phyloP scores from a whole-genome alignment of 2,329 filamentous ascomycete genomes.

The Neurospora sp. region DNA sequence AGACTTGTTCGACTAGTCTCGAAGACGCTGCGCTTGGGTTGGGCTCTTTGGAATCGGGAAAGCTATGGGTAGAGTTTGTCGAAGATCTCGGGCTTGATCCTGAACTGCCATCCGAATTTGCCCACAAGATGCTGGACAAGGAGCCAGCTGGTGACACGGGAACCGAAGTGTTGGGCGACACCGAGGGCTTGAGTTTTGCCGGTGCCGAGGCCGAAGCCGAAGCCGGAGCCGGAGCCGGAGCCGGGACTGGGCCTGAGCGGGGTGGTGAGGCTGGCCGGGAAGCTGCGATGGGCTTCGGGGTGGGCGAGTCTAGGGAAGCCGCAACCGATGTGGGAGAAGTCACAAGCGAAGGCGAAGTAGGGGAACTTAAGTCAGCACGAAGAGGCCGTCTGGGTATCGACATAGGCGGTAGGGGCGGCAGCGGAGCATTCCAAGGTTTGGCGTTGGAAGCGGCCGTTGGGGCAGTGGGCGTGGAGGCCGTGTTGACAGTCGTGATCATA shows the following conservation, averaged over 20 bases:
- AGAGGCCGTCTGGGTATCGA: constrained; percentile 29
- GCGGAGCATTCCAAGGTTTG: constrained; percentile 14
- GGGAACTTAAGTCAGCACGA: background rate
- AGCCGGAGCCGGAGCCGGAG: background rate
- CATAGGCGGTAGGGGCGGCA: constrained; percentile 19
- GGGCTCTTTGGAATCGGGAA: constrained; percentile 25
- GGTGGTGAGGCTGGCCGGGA: constrained; percentile 6
- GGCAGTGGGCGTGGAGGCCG: background rate
- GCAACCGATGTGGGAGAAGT: background rate
- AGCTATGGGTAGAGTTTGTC: constrained; percentile 22
- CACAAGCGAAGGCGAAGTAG: background rate
- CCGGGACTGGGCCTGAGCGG: constrained; percentile 5
- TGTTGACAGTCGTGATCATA: background rate
- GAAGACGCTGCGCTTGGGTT: constrained; percentile 10
- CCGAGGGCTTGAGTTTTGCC: background rate
- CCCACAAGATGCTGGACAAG: constrained; percentile 44
- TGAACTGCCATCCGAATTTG: constrained; percentile 38
- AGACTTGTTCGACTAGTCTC: constrained; percentile 13
- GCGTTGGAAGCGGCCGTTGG: constrained; percentile 9
- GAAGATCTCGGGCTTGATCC: constrained; percentile 33
- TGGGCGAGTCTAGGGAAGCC: background rate
- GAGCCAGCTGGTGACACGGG: constrained; percentile 35
- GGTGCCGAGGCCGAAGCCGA: constrained; percentile 8
- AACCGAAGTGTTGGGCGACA: background rate
- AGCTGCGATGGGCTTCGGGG: background rate